These are phyloP conservation scores for Amaranthus palmeri DNA, from an alignment of 148 eudicot species.

Conservation along the genomic window DNA sequence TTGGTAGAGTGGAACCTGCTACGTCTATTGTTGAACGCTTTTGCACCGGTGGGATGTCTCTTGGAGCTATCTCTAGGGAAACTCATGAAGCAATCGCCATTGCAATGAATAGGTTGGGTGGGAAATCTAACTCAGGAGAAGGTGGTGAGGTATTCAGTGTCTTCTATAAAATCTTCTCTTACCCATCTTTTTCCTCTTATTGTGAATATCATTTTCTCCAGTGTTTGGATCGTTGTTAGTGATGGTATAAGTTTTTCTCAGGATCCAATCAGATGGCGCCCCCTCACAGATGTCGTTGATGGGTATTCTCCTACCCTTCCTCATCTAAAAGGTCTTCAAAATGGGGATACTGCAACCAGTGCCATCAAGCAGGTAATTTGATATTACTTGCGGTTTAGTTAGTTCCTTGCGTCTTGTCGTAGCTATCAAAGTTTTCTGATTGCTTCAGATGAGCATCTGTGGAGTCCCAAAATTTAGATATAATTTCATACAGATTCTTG, in stretches of 20 bases:
- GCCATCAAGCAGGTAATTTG: slow-evolving; percentile 88
- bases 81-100: slow-evolving; percentile 99
- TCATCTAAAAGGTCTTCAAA: slow-evolving; percentile 98
- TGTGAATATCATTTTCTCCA: not conserved
- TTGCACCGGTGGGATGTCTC: slow-evolving; percentile 99
- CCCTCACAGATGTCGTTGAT: slow-evolving; percentile 92
- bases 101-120: slow-evolving; percentile 98
- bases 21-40: slow-evolving; percentile 84
- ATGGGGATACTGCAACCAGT: slow-evolving; percentile 99
- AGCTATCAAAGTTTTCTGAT: not conserved
- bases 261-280: slow-evolving; percentile 99
- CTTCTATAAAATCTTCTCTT: not conserved
- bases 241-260: slow-evolving; percentile 27
- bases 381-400: not conserved
- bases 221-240: not conserved
- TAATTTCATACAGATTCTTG: too few species aligned
- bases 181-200: not conserved
- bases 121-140: slow-evolving; percentile 98
- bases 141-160: slow-evolving; percentile 84
- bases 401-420: slow-evolving; percentile 6
- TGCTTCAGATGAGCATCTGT: not conserved
- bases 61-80: slow-evolving; percentile 98
- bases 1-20: slow-evolving; percentile 96
- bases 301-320: slow-evolving; percentile 97
- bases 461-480: not conserved